Evolutionary conservation across 140 eudicot genomes (phyloP).

Genomic region (Flaveria floridana): DNA sequence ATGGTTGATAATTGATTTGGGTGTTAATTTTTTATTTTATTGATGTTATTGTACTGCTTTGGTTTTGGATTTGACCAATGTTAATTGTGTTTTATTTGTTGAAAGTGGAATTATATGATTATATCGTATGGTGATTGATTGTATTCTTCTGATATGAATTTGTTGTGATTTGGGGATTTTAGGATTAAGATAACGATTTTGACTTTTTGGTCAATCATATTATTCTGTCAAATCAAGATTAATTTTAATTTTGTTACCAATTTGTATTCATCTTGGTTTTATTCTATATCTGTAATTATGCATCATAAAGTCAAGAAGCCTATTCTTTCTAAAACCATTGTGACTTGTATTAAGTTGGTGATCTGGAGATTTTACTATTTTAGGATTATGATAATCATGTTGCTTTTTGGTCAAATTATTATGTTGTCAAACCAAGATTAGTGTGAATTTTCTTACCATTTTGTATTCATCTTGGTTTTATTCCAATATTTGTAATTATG

Average conservation of each 20-base stretch:
- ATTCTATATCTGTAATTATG: not conserved
- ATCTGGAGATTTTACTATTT: conserved; percentile 25
- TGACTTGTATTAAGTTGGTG: conserved; percentile 9
- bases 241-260: not conserved
- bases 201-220: conserved; percentile 19
- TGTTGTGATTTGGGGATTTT: conserved; percentile 30
- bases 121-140: conserved; percentile 1
- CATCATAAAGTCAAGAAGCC: not conserved
- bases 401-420: not conserved
- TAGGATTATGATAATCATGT: conserved; percentile 16
- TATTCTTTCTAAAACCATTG: not conserved
- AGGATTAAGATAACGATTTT: conserved; percentile 21
- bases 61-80: not conserved
- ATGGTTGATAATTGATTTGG: not conserved
- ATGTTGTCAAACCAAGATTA: not conserved
- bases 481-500: not conserved
- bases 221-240: conserved; percentile 9
- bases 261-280: conserved; percentile 4
- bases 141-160: not conserved
- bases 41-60: conserved; percentile 11
- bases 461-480: not conserved
- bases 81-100: not conserved
- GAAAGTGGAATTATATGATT: not conserved
- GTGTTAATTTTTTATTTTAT: not conserved
- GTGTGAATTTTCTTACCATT: not conserved